Percentiles rank a stretch among this genome's conserved stretches.
phyloP scores from a whole-genome alignment of 768 basidiomycete genomes.

The Tulasnella sp. region DNA sequence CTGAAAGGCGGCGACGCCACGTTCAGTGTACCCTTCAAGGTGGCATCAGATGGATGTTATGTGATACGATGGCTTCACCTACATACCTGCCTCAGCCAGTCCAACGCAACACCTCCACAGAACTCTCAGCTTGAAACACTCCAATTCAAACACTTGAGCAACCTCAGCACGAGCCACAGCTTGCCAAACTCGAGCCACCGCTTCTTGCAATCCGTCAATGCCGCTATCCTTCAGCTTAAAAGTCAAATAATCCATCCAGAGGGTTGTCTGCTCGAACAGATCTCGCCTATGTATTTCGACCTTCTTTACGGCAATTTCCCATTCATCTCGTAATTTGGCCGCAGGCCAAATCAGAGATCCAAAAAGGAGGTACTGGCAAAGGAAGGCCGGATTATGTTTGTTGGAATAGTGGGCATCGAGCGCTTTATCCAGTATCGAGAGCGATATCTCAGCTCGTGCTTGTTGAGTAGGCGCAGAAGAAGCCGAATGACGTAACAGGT shows the following conservation, averaged over 20 bases:
- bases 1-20: constrained; percentile 65
- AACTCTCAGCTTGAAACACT: constrained; percentile 32
- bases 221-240: constrained; percentile 46
- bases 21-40: constrained; percentile 51
- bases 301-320: constrained; percentile 49
- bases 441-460: constrained; percentile 55
- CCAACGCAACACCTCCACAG: constrained; percentile 59
- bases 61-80: not conserved
- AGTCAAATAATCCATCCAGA: constrained; percentile 72
- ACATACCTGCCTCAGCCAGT: constrained; percentile 52
- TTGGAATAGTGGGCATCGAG: constrained; percentile 43
- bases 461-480: constrained; percentile 49
- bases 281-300: constrained; percentile 29
- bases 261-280: constrained; percentile 20
- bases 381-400: constrained; percentile 35
- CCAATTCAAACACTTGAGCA: constrained; percentile 24
- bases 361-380: constrained; percentile 52
- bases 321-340: constrained; percentile 43
- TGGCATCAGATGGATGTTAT: not conserved
- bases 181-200: not conserved
- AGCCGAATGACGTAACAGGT: constrained; percentile 48
- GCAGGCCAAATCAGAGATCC: constrained; percentile 61
- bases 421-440: constrained; percentile 56
- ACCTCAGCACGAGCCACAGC: constrained; percentile 34
- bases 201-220: constrained; percentile 30